Percentiles rank a stretch among this genome's conserved stretches.
Conservation (phyloP, 805 yeast genomes). For the Vanderwaltozyma verrucispora region DNA sequence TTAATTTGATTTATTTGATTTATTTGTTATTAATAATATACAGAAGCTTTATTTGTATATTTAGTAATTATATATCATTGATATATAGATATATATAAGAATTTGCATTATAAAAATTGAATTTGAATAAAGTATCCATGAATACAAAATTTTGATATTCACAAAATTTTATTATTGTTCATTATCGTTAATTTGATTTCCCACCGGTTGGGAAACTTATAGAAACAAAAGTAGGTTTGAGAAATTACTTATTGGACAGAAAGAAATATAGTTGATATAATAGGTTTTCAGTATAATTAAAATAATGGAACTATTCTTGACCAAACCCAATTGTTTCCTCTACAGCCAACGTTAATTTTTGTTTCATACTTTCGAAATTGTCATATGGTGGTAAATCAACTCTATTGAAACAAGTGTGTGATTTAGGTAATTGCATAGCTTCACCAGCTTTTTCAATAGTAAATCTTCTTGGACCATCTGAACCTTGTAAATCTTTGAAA, state of each 20-base stretch:
- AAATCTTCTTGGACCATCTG: slow-evolving; percentile 98
- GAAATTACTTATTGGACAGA: too few species aligned
- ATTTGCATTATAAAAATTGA: too few species aligned
- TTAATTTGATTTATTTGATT: too few species aligned
- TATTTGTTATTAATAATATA: too few species aligned
- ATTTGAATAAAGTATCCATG: too few species aligned
- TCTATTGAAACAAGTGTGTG: slow-evolving; percentile 98
- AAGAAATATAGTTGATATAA: neutral
- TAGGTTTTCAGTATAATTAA: neutral
- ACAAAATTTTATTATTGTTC: neutral
- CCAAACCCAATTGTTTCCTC: slow-evolving; percentile 99
- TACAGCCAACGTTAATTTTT: slow-evolving; percentile 89
- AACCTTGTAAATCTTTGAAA: slow-evolving; percentile 95
- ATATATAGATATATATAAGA: too few species aligned
- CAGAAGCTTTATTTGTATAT: too few species aligned
- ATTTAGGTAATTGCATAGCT: slow-evolving; percentile 82
- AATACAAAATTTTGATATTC: too few species aligned
- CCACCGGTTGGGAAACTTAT: neutral
- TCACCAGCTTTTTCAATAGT: slow-evolving; percentile 98
- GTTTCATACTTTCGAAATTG: slow-evolving; percentile 73
- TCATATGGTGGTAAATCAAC: slow-evolving; percentile 94
- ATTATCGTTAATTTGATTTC: neutral
- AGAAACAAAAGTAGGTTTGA: too few species aligned
- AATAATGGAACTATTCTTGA: slow-evolving; percentile 52
- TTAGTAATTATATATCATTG: too few species aligned